Evolutionary conservation across 768 basidiomycete genomes (phyloP), one percentile per base, ranked within the genome.

Genomic region (Tremella mesenterica): DNA sequence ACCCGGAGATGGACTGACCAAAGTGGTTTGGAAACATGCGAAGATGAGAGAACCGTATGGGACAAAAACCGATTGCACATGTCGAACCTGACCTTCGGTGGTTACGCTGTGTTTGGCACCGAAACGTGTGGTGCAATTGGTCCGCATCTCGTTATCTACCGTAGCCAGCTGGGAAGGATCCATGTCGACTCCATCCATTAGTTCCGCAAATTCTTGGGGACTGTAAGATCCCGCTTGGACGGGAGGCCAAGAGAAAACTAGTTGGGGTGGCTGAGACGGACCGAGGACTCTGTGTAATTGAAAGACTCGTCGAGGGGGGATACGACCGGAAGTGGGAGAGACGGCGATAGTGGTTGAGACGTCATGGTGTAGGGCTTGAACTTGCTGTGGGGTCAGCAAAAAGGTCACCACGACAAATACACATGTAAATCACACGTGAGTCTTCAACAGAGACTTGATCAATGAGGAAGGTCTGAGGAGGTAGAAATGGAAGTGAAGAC

Each of bases 201-300:
- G 48, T 26, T 67, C 60, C 12, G 56, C 44, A 43, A 67, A 73
- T 18, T 74, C 73, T 21, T 66, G 64, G 1, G 71, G 67, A 52
- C 61, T 56, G 56, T 74, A 74, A 18, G 53, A 39, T 5, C 73
- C 73, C 18, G 56, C n/a, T 36, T 71, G 54, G 1, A 71, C 58
- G 3, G 73, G 68, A 20, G 73, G 73, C 65, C 71, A 72, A 1
- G 73, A 67, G 53, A 73, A 71, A 36, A 73, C 52, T 36, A 70
- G 60, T 5, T 39, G 27, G 47, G 56, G 39, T 25, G 63, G 70
- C n/a, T 56, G 47, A 10, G 46, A 54, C n/a, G 59, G 59, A 29
- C 52, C 39, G 7, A 53, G 30, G 6, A 59, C 52, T 18, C 62
- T 56, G 50, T 69, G 67, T 1, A 74, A 53, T 43, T 73, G 69